These are phyloP conservation scores for Lablab purpureus DNA, from an alignment of 306 rosid species.

Conservation along the genomic window DNA sequence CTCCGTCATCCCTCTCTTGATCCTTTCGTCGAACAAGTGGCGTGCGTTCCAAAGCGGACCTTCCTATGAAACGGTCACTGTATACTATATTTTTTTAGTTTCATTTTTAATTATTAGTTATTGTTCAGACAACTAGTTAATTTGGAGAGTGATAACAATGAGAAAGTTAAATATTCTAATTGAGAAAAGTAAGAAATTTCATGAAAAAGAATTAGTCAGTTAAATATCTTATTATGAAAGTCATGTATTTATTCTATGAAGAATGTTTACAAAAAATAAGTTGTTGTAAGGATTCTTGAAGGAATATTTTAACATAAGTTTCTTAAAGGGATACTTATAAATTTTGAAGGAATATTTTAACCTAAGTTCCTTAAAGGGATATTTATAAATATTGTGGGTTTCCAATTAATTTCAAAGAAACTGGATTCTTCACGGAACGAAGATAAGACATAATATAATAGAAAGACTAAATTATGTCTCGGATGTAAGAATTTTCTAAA, in stretches of 20 bases:
- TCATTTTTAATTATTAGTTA: background rate
- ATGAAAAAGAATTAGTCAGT: background rate
- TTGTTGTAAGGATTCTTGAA: background rate
- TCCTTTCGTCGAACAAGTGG: slow-evolving; percentile 58
- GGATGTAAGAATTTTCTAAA: slow-evolving; percentile 7
- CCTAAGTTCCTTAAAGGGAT: background rate
- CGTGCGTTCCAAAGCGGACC: slow-evolving; percentile 14
- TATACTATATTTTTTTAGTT: slow-evolving; percentile 9
- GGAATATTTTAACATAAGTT: background rate
- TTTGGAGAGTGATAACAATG: background rate
- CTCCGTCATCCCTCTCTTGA: slow-evolving; percentile 50
- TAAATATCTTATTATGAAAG: background rate
- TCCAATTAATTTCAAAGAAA: slow-evolving; percentile 14
- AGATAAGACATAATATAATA: background rate
- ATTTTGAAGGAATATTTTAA: too few relatives aligned
- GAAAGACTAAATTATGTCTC: background rate
- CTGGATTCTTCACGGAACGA: slow-evolving; percentile 1
- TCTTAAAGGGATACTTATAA: too few relatives aligned
- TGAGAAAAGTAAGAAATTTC: background rate
- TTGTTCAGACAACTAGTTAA: background rate
- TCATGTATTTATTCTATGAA: slow-evolving; percentile 7
- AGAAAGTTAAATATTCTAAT: background rate
- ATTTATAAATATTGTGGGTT: background rate
- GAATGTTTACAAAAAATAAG: background rate
- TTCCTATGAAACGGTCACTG: slow-evolving; percentile 60